Evolutionary conservation across 2,329 filamentous ascomycete genomes (phyloP), one percentile per base, ranked within the genome.

Genomic region (Diplodia scrobiculata): DNA sequence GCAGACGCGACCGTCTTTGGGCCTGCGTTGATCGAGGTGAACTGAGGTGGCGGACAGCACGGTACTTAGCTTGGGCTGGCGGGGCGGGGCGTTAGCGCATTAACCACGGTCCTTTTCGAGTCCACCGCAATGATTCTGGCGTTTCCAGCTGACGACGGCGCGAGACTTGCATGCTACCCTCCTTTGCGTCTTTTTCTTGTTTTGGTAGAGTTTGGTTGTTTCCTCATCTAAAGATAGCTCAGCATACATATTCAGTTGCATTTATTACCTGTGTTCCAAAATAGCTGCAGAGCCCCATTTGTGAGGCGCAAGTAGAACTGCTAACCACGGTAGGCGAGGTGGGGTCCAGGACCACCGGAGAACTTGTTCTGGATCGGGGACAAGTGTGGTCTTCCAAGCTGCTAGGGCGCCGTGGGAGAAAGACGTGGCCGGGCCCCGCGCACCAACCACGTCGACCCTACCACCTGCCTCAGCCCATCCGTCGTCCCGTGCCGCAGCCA

Each of bases 1-100:
- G 48, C 60, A 1, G 60, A 63, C 11, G 60, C 60, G 11, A 63
- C 60, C 48, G 48, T 63, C 48, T 63, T 63, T 34, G 60, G 60
- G 5, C 60, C 60, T 10, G 60, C 60, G 5, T 14, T 63, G 21
- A 63, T 63, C 25, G 60, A 63, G 38, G 60, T 63, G 10, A 36
- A 63, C n/a, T 63, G 25, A 48, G 4, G 5, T 32, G 29, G 29
- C 29, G 29, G 6, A 27, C 21, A 17, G 7, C 50, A 52, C 14
- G 36, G 36, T 17, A 25, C 25, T 25, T 25, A 17, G 36, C 17
- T 41, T 4, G 36, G 14, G 3, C 11, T 38, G 13, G 36, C 5
- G 14, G 11, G 13, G 36, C 5, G 38, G 38, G 38, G n/a, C 38
- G 38, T 6, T n/a, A n/a, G 14, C 38, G 38, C 38, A 10, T 11